These are phyloP conservation scores for Guadua angustifolia DNA, from an alignment of 176 grass and related monocot species.

Conservation along the genomic window DNA sequence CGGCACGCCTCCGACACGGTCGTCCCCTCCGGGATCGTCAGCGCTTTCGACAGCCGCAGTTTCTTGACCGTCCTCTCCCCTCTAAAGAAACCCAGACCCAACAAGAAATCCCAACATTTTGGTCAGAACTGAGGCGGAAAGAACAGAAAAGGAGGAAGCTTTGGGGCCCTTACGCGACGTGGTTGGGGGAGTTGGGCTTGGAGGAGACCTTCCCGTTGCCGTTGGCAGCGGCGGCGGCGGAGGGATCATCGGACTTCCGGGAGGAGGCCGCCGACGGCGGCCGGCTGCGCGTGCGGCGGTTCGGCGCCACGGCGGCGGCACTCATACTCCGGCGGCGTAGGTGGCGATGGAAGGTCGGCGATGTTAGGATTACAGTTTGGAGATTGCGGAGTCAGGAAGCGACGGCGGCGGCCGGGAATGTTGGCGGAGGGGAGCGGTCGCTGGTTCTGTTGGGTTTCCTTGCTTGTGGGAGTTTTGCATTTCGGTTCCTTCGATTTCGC, in stretches of 20 bases:
- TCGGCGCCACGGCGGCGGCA: constrained; percentile 9
- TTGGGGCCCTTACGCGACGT: constrained; percentile 46
- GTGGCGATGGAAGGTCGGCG: background rate
- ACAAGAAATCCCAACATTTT: constrained; percentile 1
- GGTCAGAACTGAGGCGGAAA: background rate
- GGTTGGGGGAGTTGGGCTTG: constrained; percentile 51
- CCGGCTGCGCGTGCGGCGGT: constrained; percentile 50
- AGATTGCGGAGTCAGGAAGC: background rate
- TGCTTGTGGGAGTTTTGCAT: background rate
- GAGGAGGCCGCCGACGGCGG: constrained; percentile 54
- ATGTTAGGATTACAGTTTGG: too few species aligned
- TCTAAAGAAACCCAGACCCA: constrained; percentile 41
- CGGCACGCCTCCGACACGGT: constrained; percentile 85
- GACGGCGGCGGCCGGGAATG: constrained; percentile 43
- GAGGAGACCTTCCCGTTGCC: constrained; percentile 46
- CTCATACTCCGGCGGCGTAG: background rate
- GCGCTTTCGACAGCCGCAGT: constrained; percentile 82
- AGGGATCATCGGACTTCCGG: constrained; percentile 40
- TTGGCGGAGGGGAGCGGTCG: constrained; percentile 47
- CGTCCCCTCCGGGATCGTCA: constrained; percentile 82
- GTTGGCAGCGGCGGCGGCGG: background rate
- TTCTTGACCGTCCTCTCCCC: constrained; percentile 91
- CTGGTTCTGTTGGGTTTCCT: constrained; percentile 20
- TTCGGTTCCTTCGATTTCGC: background rate
- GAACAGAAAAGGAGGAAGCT: background rate